Percentiles rank a stretch among this genome's conserved stretches.
These are phyloP conservation scores for Scheffersomyces ergatensis DNA, from an alignment of 805 yeast genomes.

Conservation along the genomic window DNA sequence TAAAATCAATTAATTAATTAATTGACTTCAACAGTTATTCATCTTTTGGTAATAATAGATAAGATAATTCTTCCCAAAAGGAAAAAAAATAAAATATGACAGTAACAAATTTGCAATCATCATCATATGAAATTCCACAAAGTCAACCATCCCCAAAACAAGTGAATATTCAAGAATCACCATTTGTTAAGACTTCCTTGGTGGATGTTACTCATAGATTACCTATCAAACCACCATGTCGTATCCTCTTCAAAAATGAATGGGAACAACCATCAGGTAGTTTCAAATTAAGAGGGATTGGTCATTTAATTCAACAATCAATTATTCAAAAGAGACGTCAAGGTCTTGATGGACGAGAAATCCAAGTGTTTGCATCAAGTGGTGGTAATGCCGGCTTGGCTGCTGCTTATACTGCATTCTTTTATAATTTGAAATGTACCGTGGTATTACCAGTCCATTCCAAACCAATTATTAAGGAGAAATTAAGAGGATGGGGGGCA, in stretches of 20 bases:
- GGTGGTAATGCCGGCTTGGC: constrained; percentile 61
- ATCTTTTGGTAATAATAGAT: too few relatives aligned
- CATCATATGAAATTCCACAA: background rate
- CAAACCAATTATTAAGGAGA: constrained; percentile 41
- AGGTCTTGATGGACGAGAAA: constrained; percentile 16
- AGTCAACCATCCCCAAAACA: background rate
- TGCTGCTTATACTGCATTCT: constrained; percentile 46
- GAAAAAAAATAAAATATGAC: background rate
- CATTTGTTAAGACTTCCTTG: constrained; percentile 35
- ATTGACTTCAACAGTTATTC: background rate
- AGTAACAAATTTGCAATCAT: constrained; percentile 6
- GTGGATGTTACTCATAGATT: constrained; percentile 34
- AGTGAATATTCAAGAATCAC: constrained; percentile 7
- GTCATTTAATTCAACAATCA: constrained; percentile 39
- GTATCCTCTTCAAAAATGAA: constrained; percentile 47
- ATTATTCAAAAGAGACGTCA: constrained; percentile 11
- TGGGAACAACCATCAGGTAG: constrained; percentile 55
- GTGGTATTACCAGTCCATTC: constrained; percentile 61
- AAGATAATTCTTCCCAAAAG: background rate
- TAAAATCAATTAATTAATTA: background rate
- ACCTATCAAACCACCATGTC: constrained; percentile 36
- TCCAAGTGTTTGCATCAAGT: constrained; percentile 48
- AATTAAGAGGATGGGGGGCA: constrained; percentile 50
- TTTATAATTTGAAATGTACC: constrained; percentile 44
- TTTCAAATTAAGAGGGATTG: constrained; percentile 55